phyloP scores from a whole-genome alignment of 495 filamentous ascomycete genomes.

The Podospora sp. region DNA sequence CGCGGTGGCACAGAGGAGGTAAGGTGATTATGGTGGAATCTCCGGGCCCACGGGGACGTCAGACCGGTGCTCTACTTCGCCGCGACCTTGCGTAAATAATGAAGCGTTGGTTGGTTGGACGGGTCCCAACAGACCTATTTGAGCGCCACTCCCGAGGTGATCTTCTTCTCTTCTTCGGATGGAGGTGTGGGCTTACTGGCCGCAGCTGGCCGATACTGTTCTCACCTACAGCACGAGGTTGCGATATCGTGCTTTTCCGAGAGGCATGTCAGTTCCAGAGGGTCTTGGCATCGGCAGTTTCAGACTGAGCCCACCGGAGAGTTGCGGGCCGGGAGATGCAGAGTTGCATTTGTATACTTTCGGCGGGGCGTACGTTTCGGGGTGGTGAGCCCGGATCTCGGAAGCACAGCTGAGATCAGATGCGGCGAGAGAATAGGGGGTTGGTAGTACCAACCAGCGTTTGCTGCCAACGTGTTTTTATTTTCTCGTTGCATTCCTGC shows the following conservation, averaged over 20 bases:
- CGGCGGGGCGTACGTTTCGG: not conserved
- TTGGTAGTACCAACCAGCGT: not conserved
- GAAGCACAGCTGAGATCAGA: not conserved
- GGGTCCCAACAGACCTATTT: not conserved
- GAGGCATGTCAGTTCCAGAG: not conserved
- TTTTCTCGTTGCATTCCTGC: not conserved
- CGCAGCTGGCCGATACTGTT: not conserved
- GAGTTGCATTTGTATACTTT: not conserved
- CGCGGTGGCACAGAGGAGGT: not conserved
- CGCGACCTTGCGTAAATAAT: not conserved
- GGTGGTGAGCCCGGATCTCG: not conserved
- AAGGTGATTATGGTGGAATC: not conserved
- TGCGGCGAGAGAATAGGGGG: not conserved
- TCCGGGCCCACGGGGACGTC: not conserved
- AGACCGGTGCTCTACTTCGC: not conserved
- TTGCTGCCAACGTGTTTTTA: not conserved
- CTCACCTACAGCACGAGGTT: not conserved
- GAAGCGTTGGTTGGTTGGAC: not conserved
- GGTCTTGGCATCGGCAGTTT: conserved; percentile 5
- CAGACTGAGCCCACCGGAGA: not conserved
- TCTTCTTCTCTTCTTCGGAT: not conserved
- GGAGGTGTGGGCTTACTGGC: conserved; percentile 1
- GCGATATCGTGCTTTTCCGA: not conserved
- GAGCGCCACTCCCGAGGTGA: not conserved
- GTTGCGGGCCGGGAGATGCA: not conserved